Conservation (phyloP, 2,329 filamentous ascomycete genomes). For the Diaporthe citriasiana region DNA sequence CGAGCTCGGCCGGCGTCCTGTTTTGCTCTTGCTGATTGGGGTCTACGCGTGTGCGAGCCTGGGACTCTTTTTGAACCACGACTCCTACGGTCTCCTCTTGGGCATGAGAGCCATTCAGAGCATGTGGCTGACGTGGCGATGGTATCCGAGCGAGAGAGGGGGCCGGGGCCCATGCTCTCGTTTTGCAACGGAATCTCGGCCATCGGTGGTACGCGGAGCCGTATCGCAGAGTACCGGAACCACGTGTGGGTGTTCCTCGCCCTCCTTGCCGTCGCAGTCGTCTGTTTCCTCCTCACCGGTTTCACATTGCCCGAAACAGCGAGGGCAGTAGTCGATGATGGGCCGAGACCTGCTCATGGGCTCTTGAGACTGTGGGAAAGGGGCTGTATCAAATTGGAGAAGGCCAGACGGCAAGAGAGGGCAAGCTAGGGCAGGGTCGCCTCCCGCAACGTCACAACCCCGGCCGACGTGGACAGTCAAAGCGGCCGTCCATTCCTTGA, state of each 20-base stretch:
- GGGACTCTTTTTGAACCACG: constrained; percentile 64
- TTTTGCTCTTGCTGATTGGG: constrained; percentile 67
- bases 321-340: constrained; percentile 59
- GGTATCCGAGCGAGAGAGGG: constrained; percentile 74
- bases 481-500: constrained; percentile 59
- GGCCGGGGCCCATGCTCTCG: constrained; percentile 73
- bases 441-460: neutral
- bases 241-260: constrained; percentile 74
- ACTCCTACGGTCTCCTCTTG: constrained; percentile 67
- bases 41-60: constrained; percentile 69
- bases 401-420: constrained; percentile 55
- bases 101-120: constrained; percentile 71
- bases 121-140: constrained; percentile 76
- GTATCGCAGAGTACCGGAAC: constrained; percentile 54
- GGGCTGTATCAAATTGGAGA: constrained; percentile 49
- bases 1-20: constrained; percentile 66
- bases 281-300: constrained; percentile 60
- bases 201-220: constrained; percentile 39
- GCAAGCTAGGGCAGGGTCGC: constrained; percentile 61
- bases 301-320: constrained; percentile 66
- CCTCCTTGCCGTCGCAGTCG: constrained; percentile 62
- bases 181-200: constrained; percentile 63
- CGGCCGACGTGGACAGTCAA: neutral
- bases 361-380: constrained; percentile 65
- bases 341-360: constrained; percentile 60